Evolutionary conservation across 176 grass and related monocot genomes (phyloP).

Genomic region (Bonia amplexicaulis): DNA sequence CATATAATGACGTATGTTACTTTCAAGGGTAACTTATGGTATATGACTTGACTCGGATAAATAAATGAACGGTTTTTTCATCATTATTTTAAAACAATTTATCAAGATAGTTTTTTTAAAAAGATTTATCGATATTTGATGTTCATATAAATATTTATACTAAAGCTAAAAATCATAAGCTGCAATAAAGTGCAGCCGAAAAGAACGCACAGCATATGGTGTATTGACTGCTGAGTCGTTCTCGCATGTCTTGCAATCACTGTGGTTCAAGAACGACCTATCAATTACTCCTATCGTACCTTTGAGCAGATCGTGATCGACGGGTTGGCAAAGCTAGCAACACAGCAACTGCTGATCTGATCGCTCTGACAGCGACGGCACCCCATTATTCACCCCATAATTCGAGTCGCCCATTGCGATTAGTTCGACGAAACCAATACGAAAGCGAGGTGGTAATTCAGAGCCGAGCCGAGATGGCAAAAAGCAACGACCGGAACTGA

Average conservation of each 20-base stretch:
- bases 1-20: neutral
- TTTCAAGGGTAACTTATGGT: neutral
- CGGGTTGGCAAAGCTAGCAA: conserved; percentile 7
- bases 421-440: neutral
- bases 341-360: neutral
- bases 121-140: too few relatives aligned
- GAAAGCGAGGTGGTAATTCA: neutral
- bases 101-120: too few relatives aligned
- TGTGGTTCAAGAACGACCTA: conserved; percentile 4
- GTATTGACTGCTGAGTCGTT: too few relatives aligned
- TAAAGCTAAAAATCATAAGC: too few relatives aligned
- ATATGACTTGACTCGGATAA: too few relatives aligned
- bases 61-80: fast-evolving
- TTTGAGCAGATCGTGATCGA: neutral
- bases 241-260: neutral
- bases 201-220: neutral
- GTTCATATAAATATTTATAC: too few relatives aligned
- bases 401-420: neutral
- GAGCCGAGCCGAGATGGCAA: neutral
- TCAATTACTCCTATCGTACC: neutral
- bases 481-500: neutral
- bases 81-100: too few relatives aligned
- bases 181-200: too few relatives aligned
- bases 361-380: neutral
- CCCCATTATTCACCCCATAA: neutral